phyloP scores from a whole-genome alignment of 2,329 filamentous ascomycete species.

The Phialemoniopsis sp. region DNA sequence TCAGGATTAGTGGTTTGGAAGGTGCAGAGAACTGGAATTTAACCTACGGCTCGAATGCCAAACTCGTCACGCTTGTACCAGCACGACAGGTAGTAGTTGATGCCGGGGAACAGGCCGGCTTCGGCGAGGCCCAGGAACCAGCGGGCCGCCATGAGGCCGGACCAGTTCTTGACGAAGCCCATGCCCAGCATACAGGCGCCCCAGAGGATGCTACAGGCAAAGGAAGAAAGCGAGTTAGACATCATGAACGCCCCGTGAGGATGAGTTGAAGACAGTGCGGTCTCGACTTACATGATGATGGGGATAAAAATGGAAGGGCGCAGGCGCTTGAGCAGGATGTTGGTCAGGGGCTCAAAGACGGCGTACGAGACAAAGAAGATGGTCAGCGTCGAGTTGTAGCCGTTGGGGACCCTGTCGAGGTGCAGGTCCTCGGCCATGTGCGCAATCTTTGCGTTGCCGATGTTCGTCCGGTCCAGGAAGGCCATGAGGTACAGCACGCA shows the following conservation, averaged over 20 bases:
- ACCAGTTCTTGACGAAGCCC: slow-evolving; percentile 61
- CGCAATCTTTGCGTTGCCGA: slow-evolving; percentile 65
- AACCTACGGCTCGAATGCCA: slow-evolving; percentile 53
- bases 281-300: slow-evolving; percentile 68
- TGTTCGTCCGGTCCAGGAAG: slow-evolving; percentile 74
- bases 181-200: slow-evolving; percentile 66
- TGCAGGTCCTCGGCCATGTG: slow-evolving; percentile 50
- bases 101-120: slow-evolving; percentile 69
- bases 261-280: background rate
- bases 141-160: slow-evolving; percentile 61
- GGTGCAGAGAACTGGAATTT: background rate
- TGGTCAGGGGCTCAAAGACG: slow-evolving; percentile 73
- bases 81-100: slow-evolving; percentile 67
- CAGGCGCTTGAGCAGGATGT: slow-evolving; percentile 73
- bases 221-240: slow-evolving; percentile 13
- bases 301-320: slow-evolving; percentile 78
- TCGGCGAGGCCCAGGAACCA: slow-evolving; percentile 73
- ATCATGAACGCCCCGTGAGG: no score
- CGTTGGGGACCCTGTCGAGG: slow-evolving; percentile 43
- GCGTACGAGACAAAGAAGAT: slow-evolving; percentile 88
- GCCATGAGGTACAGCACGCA: slow-evolving; percentile 70
- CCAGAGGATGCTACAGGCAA: slow-evolving; percentile 49
- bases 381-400: slow-evolving; percentile 73
- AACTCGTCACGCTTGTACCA: slow-evolving; percentile 79
- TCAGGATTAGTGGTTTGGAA: background rate